These are phyloP conservation scores for Prosopis cineraria DNA, from an alignment of 306 rosid genomes.

Conservation along the genomic window DNA sequence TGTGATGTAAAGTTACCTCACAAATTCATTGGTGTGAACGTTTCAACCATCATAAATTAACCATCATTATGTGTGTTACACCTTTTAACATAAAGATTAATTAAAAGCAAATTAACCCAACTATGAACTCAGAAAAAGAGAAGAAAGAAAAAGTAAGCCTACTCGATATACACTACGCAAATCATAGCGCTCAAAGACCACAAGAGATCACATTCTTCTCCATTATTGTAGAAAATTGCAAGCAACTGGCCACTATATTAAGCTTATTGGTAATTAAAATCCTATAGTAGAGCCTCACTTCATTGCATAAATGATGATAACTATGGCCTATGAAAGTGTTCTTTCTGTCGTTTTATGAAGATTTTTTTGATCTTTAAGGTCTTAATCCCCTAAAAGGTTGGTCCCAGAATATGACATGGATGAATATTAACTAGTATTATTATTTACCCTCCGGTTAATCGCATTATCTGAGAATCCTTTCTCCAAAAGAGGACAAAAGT, in stretches of 20 bases:
- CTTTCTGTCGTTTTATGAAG: slow-evolving; percentile 3
- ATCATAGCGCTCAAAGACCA: slow-evolving; percentile 23
- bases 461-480: background rate
- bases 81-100: background rate
- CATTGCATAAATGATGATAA: slow-evolving; percentile 22
- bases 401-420: background rate
- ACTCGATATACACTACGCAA: background rate
- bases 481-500: background rate
- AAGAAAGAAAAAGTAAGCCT: background rate
- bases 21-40: slow-evolving; percentile 22
- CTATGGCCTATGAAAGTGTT: background rate
- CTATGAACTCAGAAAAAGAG: slow-evolving; percentile 1
- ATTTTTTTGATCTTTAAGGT: background rate
- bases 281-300: slow-evolving; percentile 17
- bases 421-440: background rate
- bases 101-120: background rate
- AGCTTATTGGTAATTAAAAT: background rate
- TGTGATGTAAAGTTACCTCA: slow-evolving; percentile 41
- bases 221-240: slow-evolving; percentile 18
- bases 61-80: slow-evolving; percentile 17
- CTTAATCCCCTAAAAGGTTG: background rate
- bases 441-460: background rate
- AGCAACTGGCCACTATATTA: slow-evolving; percentile 11
- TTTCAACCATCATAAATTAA: slow-evolving; percentile 21
- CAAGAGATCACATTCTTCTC: background rate